Evolutionary conservation across 1,284 basidiomycete genomes (phyloP).

Genomic region (Leucoagaricus sp.): DNA sequence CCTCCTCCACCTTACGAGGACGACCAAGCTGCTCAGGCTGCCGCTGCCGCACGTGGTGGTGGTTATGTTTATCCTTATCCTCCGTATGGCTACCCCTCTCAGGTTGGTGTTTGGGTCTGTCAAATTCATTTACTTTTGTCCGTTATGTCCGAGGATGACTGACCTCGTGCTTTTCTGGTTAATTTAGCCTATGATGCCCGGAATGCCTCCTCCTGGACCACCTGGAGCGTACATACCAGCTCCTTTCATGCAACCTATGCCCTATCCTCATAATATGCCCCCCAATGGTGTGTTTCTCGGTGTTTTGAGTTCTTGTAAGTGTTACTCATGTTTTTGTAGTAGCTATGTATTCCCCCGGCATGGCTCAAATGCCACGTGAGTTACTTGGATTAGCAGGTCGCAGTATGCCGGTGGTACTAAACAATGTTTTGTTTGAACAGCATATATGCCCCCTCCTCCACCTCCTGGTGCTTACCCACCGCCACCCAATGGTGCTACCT

Average conservation of each 20-base stretch:
- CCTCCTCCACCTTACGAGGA: constrained; percentile 77
- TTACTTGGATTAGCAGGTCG: constrained; percentile 36
- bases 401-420: background rate
- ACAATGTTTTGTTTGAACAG: constrained; percentile 42
- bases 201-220: constrained; percentile 72
- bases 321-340: constrained; percentile 15
- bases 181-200: constrained; percentile 74
- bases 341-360: constrained; percentile 82
- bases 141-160: background rate
- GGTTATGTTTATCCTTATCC: constrained; percentile 74
- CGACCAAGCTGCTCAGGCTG: constrained; percentile 60
- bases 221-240: constrained; percentile 74
- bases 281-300: constrained; percentile 56
- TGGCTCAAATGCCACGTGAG: constrained; percentile 84
- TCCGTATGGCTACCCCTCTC: constrained; percentile 73
- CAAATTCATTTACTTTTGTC: background rate
- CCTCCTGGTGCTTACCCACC: constrained; percentile 69
- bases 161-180: constrained; percentile 1
- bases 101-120: constrained; percentile 44
- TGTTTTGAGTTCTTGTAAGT: constrained; percentile 5
- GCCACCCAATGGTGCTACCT: constrained; percentile 71
- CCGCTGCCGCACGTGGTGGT: constrained; percentile 32
- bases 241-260: constrained; percentile 82
- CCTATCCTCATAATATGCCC: constrained; percentile 75
- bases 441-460: constrained; percentile 63